phyloP scores from a whole-genome alignment of 73 alveolate species.

The Tetrahymena malaccensis region DNA sequence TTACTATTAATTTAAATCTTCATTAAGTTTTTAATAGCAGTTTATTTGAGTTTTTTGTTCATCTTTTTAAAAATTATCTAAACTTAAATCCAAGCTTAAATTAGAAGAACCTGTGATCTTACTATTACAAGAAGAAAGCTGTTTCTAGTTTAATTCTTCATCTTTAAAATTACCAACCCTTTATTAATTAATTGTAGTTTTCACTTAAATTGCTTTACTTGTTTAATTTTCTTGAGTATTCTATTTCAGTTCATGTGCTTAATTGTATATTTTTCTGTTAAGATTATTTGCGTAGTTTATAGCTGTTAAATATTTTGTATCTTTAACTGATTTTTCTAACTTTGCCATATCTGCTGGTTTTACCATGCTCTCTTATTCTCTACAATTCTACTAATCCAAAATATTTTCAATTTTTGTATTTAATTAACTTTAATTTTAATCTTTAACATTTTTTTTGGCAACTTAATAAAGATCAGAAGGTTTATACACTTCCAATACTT shows the following conservation, averaged over 20 bases:
- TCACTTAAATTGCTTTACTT: background rate
- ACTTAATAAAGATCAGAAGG: background rate
- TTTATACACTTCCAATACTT: background rate
- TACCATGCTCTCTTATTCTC: background rate
- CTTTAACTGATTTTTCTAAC: background rate
- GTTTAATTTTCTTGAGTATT: background rate
- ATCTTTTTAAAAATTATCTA: background rate
- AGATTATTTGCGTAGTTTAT: too few relatives aligned
- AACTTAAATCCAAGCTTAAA: background rate
- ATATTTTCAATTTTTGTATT: background rate
- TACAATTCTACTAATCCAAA: background rate
- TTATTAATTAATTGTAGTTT: too few relatives aligned
- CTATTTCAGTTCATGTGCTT: background rate
- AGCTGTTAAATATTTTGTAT: background rate
- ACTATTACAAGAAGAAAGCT: background rate
- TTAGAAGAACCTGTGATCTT: background rate
- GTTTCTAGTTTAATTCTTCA: background rate
- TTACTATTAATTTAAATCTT: background rate
- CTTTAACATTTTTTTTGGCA: background rate
- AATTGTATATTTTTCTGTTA: too few relatives aligned
- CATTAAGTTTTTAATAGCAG: too few relatives aligned
- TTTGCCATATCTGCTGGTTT: background rate
- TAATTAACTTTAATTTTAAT: background rate
- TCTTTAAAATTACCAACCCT: background rate
- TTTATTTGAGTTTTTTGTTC: background rate